Conservation (phyloP, 2,329 filamentous ascomycete genomes). For the Epichloe baconii region DNA sequence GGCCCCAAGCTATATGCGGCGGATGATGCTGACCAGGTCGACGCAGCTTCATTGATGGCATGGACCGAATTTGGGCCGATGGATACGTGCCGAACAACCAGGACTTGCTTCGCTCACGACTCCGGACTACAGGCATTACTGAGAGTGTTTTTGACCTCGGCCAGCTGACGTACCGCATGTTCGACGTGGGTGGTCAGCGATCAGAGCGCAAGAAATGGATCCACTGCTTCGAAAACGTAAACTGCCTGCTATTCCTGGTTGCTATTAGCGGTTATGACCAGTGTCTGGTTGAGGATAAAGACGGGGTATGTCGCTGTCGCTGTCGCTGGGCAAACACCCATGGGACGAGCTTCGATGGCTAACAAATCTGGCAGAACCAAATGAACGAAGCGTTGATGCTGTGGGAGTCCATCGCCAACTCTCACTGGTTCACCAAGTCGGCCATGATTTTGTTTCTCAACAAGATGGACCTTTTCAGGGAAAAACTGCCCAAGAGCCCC, state of each 20-base stretch:
- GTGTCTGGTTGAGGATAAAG: conserved; percentile 89
- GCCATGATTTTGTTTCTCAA: conserved; percentile 76
- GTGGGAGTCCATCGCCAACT: conserved; percentile 76
- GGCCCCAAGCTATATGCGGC: neutral
- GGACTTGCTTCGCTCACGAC: conserved; percentile 87
- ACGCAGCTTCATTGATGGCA: conserved; percentile 65
- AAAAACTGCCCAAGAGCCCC: conserved; percentile 58
- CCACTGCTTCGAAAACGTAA: conserved; percentile 92
- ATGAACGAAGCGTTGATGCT: conserved; percentile 84
- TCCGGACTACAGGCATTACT: conserved; percentile 95
- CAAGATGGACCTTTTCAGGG: conserved; percentile 77
- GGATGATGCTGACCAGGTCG: conserved; percentile 1
- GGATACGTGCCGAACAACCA: conserved; percentile 84
- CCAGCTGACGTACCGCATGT: conserved; percentile 92
- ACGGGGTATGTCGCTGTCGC: conserved; percentile 47
- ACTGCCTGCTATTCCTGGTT: conserved; percentile 83
- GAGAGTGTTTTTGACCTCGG: conserved; percentile 94
- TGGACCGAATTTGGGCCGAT: conserved; percentile 62
- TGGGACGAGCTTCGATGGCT: conserved; percentile 4
- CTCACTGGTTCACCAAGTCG: conserved; percentile 73
- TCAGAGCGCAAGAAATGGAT: conserved; percentile 99
- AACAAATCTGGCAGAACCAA: conserved; percentile 51
- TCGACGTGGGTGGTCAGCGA: conserved; percentile 89
- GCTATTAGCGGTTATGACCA: conserved; percentile 96
- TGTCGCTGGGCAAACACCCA: neutral